These are phyloP conservation scores for Apiotrichum laibachii DNA, from an alignment of 1,284 basidiomycete genomes.

Conservation along the genomic window DNA sequence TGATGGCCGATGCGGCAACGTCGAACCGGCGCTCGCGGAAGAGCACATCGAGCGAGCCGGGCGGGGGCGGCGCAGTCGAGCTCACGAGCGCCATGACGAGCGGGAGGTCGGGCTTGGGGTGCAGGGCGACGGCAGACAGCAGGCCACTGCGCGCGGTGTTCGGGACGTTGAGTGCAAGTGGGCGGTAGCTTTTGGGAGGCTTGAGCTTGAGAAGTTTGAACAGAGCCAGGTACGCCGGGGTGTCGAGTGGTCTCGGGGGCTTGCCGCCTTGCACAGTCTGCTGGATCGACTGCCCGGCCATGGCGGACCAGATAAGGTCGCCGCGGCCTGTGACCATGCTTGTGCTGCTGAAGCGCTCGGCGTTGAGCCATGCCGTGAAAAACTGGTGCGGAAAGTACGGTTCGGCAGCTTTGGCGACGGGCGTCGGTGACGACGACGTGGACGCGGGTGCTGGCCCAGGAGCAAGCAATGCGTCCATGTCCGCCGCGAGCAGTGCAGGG, in stretches of 20 bases:
- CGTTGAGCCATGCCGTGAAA: constrained; percentile 29
- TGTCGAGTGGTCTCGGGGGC: background rate
- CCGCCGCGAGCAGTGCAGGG: constrained; percentile 16
- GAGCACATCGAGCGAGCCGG: background rate
- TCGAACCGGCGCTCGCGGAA: constrained; percentile 9
- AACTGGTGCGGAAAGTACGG: constrained; percentile 16
- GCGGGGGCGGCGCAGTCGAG: background rate
- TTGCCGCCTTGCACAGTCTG: background rate
- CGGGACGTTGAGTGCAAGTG: background rate
- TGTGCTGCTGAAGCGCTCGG: constrained; percentile 18
- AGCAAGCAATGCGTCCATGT: constrained; percentile 17
- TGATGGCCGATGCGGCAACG: constrained; percentile 7
- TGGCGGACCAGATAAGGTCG: background rate
- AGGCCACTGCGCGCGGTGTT: background rate
- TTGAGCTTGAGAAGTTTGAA: background rate
- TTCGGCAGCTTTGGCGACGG: too few species aligned
- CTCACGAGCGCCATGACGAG: constrained; percentile 2
- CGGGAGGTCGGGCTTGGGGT: constrained; percentile 10
- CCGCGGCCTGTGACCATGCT: background rate
- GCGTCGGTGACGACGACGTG: background rate
- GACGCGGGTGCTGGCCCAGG: background rate
- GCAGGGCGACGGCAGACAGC: background rate
- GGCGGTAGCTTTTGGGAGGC: background rate
- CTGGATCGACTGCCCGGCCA: background rate
- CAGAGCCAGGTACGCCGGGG: background rate